A percentile compares a stretch with the other conserved stretches of the same genome.
These are phyloP conservation scores for Acorus gramineus DNA, from an alignment of 106 monocot genomes.

Conservation along the genomic window DNA sequence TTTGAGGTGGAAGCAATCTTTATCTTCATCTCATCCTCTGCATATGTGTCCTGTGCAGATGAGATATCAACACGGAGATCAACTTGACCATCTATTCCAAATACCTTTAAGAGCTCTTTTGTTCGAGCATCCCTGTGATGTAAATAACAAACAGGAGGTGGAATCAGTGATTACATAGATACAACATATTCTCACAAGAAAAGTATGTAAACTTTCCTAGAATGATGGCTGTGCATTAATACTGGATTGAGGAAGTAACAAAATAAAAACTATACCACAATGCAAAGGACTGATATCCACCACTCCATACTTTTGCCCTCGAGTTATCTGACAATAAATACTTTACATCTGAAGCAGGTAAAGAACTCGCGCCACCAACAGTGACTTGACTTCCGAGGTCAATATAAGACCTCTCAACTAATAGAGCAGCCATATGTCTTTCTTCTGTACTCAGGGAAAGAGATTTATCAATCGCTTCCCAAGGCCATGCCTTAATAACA, in stretches of 20 bases:
- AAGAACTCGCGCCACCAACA: slow-evolving; percentile 32
- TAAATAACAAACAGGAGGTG: neutral
- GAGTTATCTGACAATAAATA: slow-evolving; percentile 51
- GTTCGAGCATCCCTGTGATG: slow-evolving; percentile 77
- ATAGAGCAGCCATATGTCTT: slow-evolving; percentile 36
- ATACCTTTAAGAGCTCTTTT: slow-evolving; percentile 82
- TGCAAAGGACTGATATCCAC: slow-evolving; percentile 49
- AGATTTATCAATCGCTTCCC: slow-evolving; percentile 38
- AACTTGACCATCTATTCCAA: slow-evolving; percentile 76
- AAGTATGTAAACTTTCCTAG: neutral
- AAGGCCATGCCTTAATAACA: slow-evolving; percentile 42
- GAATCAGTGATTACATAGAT: neutral
- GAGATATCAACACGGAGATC: slow-evolving; percentile 49
- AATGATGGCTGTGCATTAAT: neutral
- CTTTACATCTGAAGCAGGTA: slow-evolving; percentile 40
- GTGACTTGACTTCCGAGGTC: slow-evolving; percentile 34
- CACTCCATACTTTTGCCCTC: slow-evolving; percentile 76
- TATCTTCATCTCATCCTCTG: slow-evolving; percentile 76
- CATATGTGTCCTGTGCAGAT: slow-evolving; percentile 30
- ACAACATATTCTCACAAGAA: neutral
- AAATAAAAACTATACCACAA: slow-evolving; percentile 51
- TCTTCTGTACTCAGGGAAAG: slow-evolving; percentile 29
- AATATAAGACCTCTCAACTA: slow-evolving; percentile 49
- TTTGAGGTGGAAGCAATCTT: slow-evolving; percentile 56
- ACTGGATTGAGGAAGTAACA: neutral